Evolutionary conservation across 1,139 yeast species (phyloP).

Genomic region (Geotrichum klebahnii): DNA sequence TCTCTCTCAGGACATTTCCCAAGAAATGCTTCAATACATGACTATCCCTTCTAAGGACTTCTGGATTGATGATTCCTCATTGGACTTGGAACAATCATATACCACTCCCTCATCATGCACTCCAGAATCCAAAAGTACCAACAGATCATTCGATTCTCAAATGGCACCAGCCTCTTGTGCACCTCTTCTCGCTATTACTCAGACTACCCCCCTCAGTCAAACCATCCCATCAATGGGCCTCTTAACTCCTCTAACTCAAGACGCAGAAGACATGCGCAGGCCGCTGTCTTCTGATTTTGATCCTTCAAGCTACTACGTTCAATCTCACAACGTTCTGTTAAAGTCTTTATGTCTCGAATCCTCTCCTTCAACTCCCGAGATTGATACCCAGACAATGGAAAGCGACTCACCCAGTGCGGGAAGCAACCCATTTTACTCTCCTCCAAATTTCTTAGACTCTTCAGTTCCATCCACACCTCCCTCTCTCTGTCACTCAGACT

Average conservation of each 20-base stretch:
- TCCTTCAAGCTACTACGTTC: slow-evolving; percentile 2
- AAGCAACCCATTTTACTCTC: slow-evolving; percentile 37
- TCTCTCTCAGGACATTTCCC: neutral
- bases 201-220: slow-evolving; percentile 10
- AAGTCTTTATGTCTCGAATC: too few relatives aligned
- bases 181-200: slow-evolving; percentile 8
- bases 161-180: slow-evolving; percentile 11
- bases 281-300: neutral
- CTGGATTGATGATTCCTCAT: slow-evolving; percentile 1
- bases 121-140: slow-evolving; percentile 20
- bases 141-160: slow-evolving; percentile 9
- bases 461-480: slow-evolving; percentile 21
- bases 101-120: slow-evolving; percentile 6
- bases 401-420: slow-evolving; percentile 20
- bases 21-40: slow-evolving; percentile 7
- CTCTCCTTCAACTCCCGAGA: neutral
- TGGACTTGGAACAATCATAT: too few relatives aligned
- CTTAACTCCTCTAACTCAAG: slow-evolving; percentile 7
- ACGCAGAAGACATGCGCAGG: slow-evolving; percentile 7
- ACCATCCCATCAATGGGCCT: slow-evolving; percentile 8
- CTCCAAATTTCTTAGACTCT: slow-evolving; percentile 32
- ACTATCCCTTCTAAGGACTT: slow-evolving; percentile 4
- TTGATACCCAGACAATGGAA: neutral
- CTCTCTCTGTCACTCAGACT: slow-evolving; percentile 18
- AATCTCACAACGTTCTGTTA: too few relatives aligned